phyloP scores from a whole-genome alignment of 2,329 filamentous ascomycete genomes.

The Pseudocercospora crystallina region DNA sequence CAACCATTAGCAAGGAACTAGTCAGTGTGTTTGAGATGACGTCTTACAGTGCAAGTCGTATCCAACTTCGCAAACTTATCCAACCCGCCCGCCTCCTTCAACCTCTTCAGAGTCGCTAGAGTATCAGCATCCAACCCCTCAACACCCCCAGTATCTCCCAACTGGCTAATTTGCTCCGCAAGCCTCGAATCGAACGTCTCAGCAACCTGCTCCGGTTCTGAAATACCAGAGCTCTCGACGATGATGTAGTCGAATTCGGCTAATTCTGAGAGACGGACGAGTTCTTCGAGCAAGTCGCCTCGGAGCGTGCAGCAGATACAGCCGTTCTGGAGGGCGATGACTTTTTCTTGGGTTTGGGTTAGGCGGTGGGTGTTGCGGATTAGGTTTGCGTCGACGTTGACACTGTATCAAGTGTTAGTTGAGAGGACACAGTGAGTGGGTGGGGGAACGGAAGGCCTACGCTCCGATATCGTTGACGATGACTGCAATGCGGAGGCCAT shows the following conservation, averaged over 20 bases:
- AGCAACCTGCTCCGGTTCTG: slow-evolving; percentile 71
- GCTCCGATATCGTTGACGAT: slow-evolving; percentile 69
- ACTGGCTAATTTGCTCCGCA: slow-evolving; percentile 36
- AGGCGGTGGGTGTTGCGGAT: slow-evolving; percentile 33
- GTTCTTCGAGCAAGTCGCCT: slow-evolving; percentile 68
- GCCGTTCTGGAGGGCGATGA: slow-evolving; percentile 45
- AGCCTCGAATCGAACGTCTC: slow-evolving; percentile 67
- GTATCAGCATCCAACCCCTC: slow-evolving; percentile 23
- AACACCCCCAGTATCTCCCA: slow-evolving; percentile 29
- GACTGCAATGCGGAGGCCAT: slow-evolving; percentile 67
- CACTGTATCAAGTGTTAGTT: slow-evolving; percentile 13
- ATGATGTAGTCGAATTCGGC: slow-evolving; percentile 69
- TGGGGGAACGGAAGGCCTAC: slow-evolving; percentile 14
- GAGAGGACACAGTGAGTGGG: no score
- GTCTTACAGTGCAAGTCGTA: slow-evolving; percentile 60
- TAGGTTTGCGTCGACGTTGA: slow-evolving; percentile 36
- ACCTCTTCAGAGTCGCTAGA: slow-evolving; percentile 26
- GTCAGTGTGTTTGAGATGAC: background rate
- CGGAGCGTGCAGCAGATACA: slow-evolving; percentile 76
- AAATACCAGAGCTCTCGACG: slow-evolving; percentile 71
- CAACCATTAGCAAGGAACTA: background rate
- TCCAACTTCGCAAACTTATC: slow-evolving; percentile 67
- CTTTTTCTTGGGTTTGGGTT: slow-evolving; percentile 35
- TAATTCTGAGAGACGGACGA: slow-evolving; percentile 63
- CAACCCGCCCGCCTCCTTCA: slow-evolving; percentile 59